A percentile compares a stretch with the other conserved stretches of the same genome.
These are phyloP conservation scores for Colletotrichum liaoningense DNA, from an alignment of 2,329 filamentous ascomycete genomes.

Conservation along the genomic window DNA sequence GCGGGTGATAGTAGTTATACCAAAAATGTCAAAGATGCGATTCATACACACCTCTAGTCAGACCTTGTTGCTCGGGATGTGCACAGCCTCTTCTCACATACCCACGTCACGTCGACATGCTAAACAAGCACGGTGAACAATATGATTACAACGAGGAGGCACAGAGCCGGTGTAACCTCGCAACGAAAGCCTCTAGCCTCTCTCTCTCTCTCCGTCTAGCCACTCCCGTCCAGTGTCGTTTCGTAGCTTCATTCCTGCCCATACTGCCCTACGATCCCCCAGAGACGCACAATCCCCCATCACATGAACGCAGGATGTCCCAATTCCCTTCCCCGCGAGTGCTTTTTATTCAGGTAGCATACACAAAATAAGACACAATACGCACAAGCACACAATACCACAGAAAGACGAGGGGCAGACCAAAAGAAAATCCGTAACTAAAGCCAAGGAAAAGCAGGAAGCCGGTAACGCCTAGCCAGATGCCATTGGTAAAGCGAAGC, in stretches of 20 bases:
- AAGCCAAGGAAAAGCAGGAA: constrained; percentile 12
- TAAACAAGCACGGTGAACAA: not conserved
- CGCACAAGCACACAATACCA: not conserved
- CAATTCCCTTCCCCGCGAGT: not conserved
- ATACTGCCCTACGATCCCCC: not conserved
- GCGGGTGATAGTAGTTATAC: too few relatives aligned
- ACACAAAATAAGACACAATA: constrained; percentile 4
- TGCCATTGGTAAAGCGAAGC: constrained; percentile 31
- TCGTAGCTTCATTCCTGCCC: constrained; percentile 10
- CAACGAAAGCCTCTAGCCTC: not conserved
- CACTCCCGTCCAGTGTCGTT: not conserved
- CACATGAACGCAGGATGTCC: not conserved
- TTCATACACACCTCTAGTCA: too few relatives aligned
- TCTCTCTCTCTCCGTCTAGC: not conserved
- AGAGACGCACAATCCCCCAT: not conserved
- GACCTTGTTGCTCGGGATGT: too few relatives aligned
- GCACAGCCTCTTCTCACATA: too few relatives aligned
- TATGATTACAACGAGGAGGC: not conserved
- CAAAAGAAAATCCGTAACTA: constrained; percentile 4
- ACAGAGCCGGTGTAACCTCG: not conserved
- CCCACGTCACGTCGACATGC: not conserved
- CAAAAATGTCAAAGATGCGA: too few relatives aligned
- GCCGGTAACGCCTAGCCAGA: constrained; percentile 37
- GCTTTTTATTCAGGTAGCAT: constrained; percentile 11
- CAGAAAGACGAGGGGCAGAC: constrained; percentile 5